Evolutionary conservation across 2,329 filamentous ascomycete genomes (phyloP).

Genomic region (Pseudocercospora pini-densiflorae): DNA sequence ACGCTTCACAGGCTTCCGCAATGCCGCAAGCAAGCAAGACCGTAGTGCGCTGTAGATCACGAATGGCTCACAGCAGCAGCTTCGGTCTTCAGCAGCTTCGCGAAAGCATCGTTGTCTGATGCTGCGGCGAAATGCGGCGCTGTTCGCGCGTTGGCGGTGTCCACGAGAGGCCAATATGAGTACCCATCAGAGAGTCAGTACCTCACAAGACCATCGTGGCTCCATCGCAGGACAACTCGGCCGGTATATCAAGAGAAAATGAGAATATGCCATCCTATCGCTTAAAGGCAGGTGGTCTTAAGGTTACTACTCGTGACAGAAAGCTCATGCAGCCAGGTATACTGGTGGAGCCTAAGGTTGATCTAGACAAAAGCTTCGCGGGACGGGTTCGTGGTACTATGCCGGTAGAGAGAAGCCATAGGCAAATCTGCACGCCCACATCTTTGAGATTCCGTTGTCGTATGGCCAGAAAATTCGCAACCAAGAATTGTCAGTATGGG

Average conservation of each 20-base stretch:
- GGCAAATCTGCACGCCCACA: neutral
- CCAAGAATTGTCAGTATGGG: neutral
- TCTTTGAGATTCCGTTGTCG: neutral
- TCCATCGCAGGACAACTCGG: neutral
- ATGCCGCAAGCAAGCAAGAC: constrained; percentile 19
- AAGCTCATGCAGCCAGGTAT: constrained; percentile 15
- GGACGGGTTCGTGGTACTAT: neutral
- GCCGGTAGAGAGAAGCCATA: constrained; percentile 1
- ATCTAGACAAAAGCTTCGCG: constrained; percentile 18
- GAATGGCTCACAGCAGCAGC: constrained; percentile 15
- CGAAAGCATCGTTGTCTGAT: neutral
- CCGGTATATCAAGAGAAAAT: constrained; percentile 15
- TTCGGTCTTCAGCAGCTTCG: neutral
- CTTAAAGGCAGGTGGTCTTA: constrained; percentile 5
- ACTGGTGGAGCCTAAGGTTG: constrained; percentile 16
- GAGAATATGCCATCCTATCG: constrained; percentile 14
- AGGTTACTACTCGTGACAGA: constrained; percentile 14
- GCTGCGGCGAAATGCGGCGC: constrained; percentile 17
- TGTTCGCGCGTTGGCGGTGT: constrained; percentile 6
- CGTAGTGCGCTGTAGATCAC: constrained; percentile 21
- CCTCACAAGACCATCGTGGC: constrained; percentile 6
- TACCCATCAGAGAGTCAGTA: neutral
- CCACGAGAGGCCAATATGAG: neutral
- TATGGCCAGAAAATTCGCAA: neutral
- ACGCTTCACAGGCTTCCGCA: constrained; percentile 2